Evolutionary conservation across 2,329 filamentous ascomycete genomes (phyloP).

Genomic region (Coniochaeta hoffmannii): DNA sequence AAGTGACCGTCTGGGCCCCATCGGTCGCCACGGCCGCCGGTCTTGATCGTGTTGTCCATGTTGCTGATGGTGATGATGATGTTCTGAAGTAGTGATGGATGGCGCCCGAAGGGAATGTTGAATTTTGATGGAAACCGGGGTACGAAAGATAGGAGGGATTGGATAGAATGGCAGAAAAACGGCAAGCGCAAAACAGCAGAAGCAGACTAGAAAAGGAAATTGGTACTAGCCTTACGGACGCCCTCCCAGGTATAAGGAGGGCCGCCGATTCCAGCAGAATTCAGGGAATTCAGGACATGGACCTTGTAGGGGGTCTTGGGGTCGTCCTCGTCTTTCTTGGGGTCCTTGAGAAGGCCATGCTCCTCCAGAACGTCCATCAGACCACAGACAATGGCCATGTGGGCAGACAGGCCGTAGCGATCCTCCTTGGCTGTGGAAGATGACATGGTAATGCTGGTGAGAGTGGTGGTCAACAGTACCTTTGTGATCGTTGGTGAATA

Average conservation of each 20-base stretch:
- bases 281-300: background rate
- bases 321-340: background rate
- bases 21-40: background rate
- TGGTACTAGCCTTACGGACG: background rate
- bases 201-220: background rate
- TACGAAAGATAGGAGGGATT: background rate
- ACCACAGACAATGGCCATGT: conserved; percentile 9
- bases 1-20: background rate
- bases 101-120: no score
- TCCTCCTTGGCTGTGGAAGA: background rate
- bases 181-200: background rate
- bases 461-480: no score
- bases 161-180: background rate
- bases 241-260: background rate
- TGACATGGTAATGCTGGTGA: no score
- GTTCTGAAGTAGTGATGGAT: background rate
- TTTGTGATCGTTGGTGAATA: no score
- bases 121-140: background rate
- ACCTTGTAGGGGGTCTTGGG: no score
- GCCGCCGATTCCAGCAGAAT: background rate
- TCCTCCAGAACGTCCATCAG: conserved; percentile 4
- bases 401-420: no score
- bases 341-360: background rate
- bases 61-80: conserved; percentile 14
- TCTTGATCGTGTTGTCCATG: background rate